Conservation (phyloP, 139 green algal genomes). For the Eudorina sp. region DNA sequence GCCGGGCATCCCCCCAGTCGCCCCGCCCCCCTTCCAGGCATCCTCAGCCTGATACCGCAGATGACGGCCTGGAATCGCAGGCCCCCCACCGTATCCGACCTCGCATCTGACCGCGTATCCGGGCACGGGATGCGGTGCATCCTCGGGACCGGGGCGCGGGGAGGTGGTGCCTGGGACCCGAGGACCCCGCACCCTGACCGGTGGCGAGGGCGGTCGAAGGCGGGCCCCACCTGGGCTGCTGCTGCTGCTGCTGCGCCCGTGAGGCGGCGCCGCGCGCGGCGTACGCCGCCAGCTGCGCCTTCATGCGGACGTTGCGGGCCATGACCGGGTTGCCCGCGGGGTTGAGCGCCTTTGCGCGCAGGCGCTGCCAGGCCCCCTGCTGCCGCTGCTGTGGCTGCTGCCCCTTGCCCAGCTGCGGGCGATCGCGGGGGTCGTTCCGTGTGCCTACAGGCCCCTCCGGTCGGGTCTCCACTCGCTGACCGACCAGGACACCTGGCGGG, state of each 20-base stretch:
- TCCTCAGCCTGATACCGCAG: no score
- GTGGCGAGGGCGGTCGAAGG: no score
- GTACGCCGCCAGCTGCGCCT: constrained; percentile 34
- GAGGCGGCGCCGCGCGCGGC: background rate
- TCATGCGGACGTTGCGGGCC: constrained; percentile 34
- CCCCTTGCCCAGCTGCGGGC: background rate
- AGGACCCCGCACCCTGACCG: no score
- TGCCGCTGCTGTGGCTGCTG: background rate
- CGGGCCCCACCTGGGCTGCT: constrained; percentile 15
- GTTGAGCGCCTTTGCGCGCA: background rate
- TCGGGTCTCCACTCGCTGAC: background rate
- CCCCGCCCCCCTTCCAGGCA: no score
- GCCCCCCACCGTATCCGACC: no score
- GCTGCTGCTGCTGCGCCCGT: background rate
- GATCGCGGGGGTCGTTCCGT: no score
- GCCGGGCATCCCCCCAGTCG: no score
- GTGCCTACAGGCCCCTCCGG: background rate
- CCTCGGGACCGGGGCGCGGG: no score
- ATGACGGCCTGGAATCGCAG: no score
- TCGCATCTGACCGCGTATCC: no score
- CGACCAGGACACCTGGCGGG: constrained; percentile 12
- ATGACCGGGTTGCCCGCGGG: constrained; percentile 42
- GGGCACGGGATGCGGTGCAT: no score
- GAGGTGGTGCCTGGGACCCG: no score
- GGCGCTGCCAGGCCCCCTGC: constrained; percentile 4